Evolutionary conservation across 208 protist genomes (phyloP), one percentile per base, ranked within the genome.

Genomic region (Paratrypanosoma confusum): DNA sequence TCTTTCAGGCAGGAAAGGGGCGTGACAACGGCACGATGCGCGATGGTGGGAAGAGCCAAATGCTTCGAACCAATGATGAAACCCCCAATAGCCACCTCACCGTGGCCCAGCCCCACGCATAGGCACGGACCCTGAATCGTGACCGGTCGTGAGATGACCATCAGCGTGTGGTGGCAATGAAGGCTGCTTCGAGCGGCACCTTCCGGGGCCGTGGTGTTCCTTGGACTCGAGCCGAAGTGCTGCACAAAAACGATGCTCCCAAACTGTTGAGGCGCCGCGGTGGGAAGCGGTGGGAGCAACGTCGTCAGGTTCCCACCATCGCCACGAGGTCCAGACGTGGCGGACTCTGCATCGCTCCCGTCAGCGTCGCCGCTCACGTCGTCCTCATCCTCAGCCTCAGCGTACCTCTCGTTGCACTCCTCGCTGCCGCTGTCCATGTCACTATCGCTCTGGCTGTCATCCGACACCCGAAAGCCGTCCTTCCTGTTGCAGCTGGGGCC

Each of bases 111-210:
- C 11, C 81, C 81, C 21, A 84, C 59, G 7, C 85, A 21, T 18
- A 66, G 69, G 46, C 76, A 90, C 22, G 81, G 81, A 11, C 81
- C 81, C 34, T 84, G 70, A 26, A 90, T 66, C 13, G 72, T 75
- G 18, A 84, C 59, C 11, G 74, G 50, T 22, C 56, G 61, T 4
- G 49, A 59, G 29, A 83, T 50, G 16, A 65, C 60, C 17, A 83
- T 13, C 7, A 90, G 48, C 10, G 75, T 85, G 71, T 84, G 80
- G 44, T 84, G 73, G 40, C 75, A 83, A 10, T 59, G 46, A 20
- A 16, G 20, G 28, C 57, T 17, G 36, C 41, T 6, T 29, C 38
- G 33, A 40, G 25, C 3, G 29, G 25, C 14, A 6, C 42, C n/a
- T 49, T 31, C 34, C 5, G 14, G 41, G 23, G 29, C 25, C 17